Conservation (phyloP, 2,329 filamentous ascomycete genomes). For the Botryosphaeria agaves region DNA sequence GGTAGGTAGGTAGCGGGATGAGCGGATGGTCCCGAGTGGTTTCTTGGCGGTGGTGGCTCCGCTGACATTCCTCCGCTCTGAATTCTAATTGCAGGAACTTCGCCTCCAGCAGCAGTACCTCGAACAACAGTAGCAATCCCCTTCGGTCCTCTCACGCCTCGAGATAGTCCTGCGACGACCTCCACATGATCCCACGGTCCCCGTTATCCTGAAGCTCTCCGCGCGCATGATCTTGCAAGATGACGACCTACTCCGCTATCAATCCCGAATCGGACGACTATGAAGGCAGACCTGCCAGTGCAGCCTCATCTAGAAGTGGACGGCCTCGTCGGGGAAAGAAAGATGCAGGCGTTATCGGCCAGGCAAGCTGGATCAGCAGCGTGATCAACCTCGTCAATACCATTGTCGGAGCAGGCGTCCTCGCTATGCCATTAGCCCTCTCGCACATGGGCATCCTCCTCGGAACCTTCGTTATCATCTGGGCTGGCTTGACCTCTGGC, state of each 20-base stretch:
- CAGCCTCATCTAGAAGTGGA: slow-evolving; percentile 23
- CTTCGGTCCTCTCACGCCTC: too few species aligned
- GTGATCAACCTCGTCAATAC: slow-evolving; percentile 94
- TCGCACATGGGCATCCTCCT: slow-evolving; percentile 89
- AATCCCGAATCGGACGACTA: slow-evolving; percentile 18
- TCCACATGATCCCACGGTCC: too few species aligned
- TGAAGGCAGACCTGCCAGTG: slow-evolving; percentile 22
- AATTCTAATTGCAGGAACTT: too few species aligned
- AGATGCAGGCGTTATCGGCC: slow-evolving; percentile 48
- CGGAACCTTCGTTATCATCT: slow-evolving; percentile 69
- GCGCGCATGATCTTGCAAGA: too few species aligned
- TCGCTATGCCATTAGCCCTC: slow-evolving; percentile 90
- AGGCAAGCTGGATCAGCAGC: slow-evolving; percentile 79
- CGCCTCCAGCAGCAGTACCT: too few species aligned
- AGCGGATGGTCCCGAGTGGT: too few species aligned
- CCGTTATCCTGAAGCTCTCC: too few species aligned
- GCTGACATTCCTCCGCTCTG: too few species aligned
- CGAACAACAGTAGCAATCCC: too few species aligned
- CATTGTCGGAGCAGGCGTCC: slow-evolving; percentile 86
- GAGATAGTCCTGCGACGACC: too few species aligned
- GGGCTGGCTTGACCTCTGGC: slow-evolving; percentile 75
- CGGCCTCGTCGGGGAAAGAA: slow-evolving; percentile 46
- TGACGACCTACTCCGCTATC: slow-evolving; percentile 31
- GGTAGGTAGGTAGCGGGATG: too few species aligned
- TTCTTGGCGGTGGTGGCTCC: too few species aligned